Conservation (phyloP, 768 basidiomycete genomes). For the Tricholoma furcatifolium region DNA sequence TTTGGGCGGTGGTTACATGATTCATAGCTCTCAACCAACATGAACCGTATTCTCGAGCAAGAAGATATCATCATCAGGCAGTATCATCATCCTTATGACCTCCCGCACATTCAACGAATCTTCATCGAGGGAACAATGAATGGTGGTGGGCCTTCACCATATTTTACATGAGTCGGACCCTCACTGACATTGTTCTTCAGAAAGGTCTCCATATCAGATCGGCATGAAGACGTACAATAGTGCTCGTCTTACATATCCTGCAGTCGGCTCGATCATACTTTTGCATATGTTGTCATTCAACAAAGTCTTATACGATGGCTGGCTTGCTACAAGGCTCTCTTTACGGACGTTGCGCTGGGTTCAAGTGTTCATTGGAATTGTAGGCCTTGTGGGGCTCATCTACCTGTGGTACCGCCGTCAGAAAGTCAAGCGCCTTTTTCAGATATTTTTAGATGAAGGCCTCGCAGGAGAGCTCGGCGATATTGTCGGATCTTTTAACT, state of each 20-base stretch:
- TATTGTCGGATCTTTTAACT: constrained; percentile 5
- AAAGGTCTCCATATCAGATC: constrained; percentile 8
- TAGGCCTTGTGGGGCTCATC: neutral
- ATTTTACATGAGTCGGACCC: neutral
- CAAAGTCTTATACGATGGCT: neutral
- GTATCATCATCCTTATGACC: constrained; percentile 14
- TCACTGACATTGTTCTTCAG: neutral
- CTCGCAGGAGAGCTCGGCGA: constrained; percentile 12
- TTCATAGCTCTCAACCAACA: too few species aligned
- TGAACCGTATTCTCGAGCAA: too few species aligned
- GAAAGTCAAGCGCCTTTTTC: constrained; percentile 2
- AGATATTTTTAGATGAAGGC: constrained; percentile 3
- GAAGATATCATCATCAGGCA: constrained; percentile 3
- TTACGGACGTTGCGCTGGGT: neutral
- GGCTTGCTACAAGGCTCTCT: neutral
- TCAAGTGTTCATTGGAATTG: neutral
- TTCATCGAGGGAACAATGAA: constrained; percentile 13
- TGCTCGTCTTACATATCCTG: neutral
- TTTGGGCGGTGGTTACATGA: too few species aligned
- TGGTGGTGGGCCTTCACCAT: constrained; percentile 5
- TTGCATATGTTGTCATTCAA: neutral
- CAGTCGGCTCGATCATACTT: neutral
- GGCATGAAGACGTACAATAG: neutral
- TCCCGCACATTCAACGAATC: constrained; percentile 1
- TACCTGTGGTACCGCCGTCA: constrained; percentile 6